Base-by-base conservation (phyloP, 352 stramenopile genomes). In the Phytophthora parvispora region DNA sequence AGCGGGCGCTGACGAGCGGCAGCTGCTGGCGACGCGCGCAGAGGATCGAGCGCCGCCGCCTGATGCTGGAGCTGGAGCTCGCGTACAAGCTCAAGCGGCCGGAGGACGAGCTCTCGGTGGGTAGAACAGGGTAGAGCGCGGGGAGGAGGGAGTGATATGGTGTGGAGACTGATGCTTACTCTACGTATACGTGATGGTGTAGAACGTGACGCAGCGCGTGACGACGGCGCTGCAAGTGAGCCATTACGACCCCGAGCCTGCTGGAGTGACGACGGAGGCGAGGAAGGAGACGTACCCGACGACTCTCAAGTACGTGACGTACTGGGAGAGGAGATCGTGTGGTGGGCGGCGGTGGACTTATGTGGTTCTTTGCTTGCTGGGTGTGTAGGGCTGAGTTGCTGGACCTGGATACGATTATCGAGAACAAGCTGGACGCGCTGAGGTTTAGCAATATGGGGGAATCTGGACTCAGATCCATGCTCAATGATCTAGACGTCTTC, bases 21-120 rank as follows among this genome's bases (percentile, higher is more conserved):
- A 34, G 48, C 16, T 78, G 69, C 45, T 68, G 28, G 51, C 57
- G 60, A 49, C 83, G 83, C 40, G 15, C 54, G 0, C 52, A 73
- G 52, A 76, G 81, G 15, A 66, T 90, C 40, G 51, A 67, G 22
- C 55, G 74, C n/a, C 77, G 81, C 8, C 67, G 69, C 3, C 24
- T 69, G 34, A 22, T 90, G 42, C 59, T 88, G 27, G 65, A 84
- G 51, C 62, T 90, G 38, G 82, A 90, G 24, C 43, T 85, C 1
- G 53, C 57, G 24, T 78, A 61, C 53, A 80, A 69, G 43, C 40
- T 87, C 9, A 68, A 65, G 28, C 77, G 62, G 29, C n/a, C 65
- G 1, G 15, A 65, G 43, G 69, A 74, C 4, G 67, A 72, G 13
- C 61, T 73, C 16, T 25, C 47, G 61, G 61, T 68, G 12, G 10